Base-by-base conservation (phyloP, 2,329 filamentous ascomycete species). In the Curvularia sp. region DNA sequence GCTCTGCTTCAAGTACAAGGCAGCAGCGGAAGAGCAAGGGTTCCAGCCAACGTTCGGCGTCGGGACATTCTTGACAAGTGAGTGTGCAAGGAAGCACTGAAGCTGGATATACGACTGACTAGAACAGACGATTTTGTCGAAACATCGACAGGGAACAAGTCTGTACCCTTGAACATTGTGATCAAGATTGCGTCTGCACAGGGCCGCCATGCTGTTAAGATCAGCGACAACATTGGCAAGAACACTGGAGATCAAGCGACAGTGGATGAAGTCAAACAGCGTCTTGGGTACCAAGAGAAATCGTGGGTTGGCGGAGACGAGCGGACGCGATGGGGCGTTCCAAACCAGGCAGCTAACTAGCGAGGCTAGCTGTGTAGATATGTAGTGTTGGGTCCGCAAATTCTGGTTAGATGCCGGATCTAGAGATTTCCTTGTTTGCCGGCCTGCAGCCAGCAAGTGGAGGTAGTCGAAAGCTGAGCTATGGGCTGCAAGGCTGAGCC, bases 21-120 rank as follows among this genome's bases (percentile, higher is more conserved):
- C 86, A 56, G 85, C 92, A 27, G 89, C 93, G 0, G 92, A 97
- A 65, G 85, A 87, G 38, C 86, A 88, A 13, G 91, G 91, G 1
- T 93, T 99, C 77, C 86, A 88, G 59, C 90, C 94, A 12, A 91
- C 90, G 0, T 99, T 99, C 79, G 95, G 95, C 60, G 91, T 99
- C 1, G 95, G 95, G 4, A 99, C 95, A 0, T 98, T 92, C 78
- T 84, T 99, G 69, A 99, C 95, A 3, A 97, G 84, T 86, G 73
- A 69, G 82, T 62, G 28, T 23, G 30, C 36, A 9, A 21, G 12
- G 30, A 5, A 19, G 8, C 2, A 6, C 30, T 15, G 1, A 15
- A 6, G 28, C 5, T 9, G 12, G 3, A 9, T 19, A 15, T 9
- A 30, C 13, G 25, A 59, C 69, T 71, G 47, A 74, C 61, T 18